Conservation (phyloP, 257 asterid species). For the Nicotiana benthamiana region DNA sequence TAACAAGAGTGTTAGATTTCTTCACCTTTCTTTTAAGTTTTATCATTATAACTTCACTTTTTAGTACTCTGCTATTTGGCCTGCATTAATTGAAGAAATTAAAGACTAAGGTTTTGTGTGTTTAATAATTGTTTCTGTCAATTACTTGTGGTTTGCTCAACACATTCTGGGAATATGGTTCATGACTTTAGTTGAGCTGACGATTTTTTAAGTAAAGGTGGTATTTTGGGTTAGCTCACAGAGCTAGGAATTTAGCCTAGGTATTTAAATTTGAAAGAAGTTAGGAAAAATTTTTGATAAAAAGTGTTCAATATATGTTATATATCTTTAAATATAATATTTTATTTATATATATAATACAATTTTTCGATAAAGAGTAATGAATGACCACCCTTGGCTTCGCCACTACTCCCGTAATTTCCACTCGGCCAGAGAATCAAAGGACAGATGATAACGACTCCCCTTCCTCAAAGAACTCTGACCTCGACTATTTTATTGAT, state of each 20-base stretch:
- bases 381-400: no score
- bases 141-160: not conserved
- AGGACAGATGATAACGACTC: no score
- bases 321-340: no score
- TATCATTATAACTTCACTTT: not conserved
- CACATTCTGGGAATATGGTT: not conserved
- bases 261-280: no score
- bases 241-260: no score
- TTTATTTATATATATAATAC: no score
- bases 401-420: no score
- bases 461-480: no score
- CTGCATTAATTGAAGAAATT: not conserved
- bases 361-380: no score
- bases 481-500: not conserved
- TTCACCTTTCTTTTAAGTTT: not conserved
- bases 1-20: conserved; percentile 35
- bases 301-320: no score
- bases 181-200: not conserved
- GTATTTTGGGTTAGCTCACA: not conserved
- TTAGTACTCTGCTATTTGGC: not conserved
- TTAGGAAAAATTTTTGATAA: no score
- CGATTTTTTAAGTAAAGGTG: not conserved
- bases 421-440: no score
- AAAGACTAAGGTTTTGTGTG: not conserved
- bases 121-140: not conserved